Conservation (phyloP, 805 yeast genomes). For the Starmerella khaoyaiensis region DNA sequence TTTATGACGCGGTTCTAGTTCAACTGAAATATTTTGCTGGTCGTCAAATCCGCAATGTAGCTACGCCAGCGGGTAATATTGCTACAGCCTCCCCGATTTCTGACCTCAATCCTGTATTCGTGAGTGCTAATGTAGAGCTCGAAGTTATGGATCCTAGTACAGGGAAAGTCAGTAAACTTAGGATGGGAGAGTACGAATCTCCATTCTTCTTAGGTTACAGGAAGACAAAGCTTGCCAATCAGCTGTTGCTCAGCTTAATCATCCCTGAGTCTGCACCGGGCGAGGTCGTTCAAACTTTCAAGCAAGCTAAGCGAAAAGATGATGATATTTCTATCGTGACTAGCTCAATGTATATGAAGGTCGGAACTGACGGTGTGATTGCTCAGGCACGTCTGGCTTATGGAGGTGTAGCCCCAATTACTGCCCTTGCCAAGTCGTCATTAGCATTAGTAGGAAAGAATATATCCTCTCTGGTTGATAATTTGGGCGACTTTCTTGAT, state of each 20-base stretch:
- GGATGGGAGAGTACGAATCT: slow-evolving; percentile 28
- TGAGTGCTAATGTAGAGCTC: slow-evolving; percentile 32
- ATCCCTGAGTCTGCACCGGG: slow-evolving; percentile 32
- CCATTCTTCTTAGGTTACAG: slow-evolving; percentile 35
- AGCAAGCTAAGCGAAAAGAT: slow-evolving; percentile 39
- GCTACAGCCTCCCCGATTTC: slow-evolving; percentile 41
- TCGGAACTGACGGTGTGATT: slow-evolving; percentile 12
- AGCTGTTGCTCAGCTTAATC: slow-evolving; percentile 29
- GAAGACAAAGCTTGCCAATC: slow-evolving; percentile 31
- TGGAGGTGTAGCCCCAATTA: slow-evolving; percentile 40
- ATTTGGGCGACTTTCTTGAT: slow-evolving; percentile 3
- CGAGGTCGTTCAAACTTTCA: slow-evolving; percentile 33
- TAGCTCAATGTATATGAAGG: slow-evolving; percentile 28
- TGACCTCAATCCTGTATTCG: slow-evolving; percentile 36
- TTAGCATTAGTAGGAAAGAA: slow-evolving; percentile 21
- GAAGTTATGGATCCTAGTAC: slow-evolving; percentile 28
- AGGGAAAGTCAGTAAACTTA: slow-evolving; percentile 22
- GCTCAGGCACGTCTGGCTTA: slow-evolving; percentile 30
- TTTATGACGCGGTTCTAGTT: slow-evolving; percentile 29
- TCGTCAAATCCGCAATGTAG: slow-evolving; percentile 38
- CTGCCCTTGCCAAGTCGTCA: slow-evolving; percentile 32
- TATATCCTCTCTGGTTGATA: slow-evolving; percentile 13
- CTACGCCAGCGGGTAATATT: slow-evolving; percentile 39
- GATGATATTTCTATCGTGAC: slow-evolving; percentile 41
- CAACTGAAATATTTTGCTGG: slow-evolving; percentile 39